A percentile compares a stretch with the other conserved stretches of the same genome.
phyloP scores from a whole-genome alignment of 140 eudicot genomes.

The Anethum foeniculum region DNA sequence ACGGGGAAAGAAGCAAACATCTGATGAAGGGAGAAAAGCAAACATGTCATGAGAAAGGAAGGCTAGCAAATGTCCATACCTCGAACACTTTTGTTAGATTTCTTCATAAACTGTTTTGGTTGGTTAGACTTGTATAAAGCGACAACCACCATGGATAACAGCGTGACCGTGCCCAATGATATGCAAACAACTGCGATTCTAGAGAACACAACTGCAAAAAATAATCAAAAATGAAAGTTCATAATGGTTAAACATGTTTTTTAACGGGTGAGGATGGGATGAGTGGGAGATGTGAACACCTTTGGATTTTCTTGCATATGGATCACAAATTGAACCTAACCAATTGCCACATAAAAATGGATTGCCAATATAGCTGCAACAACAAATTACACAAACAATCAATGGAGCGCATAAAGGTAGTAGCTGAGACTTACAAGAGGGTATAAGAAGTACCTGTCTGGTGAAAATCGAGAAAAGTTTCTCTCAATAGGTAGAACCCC shows the following conservation, averaged over 20 bases:
- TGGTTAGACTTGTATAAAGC: slow-evolving; percentile 52
- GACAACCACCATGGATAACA: slow-evolving; percentile 54
- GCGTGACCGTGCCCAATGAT: slow-evolving; percentile 46
- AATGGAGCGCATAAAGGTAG: background rate
- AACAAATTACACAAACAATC: slow-evolving; percentile 2
- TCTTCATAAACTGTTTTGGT: slow-evolving; percentile 31
- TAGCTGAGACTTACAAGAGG: background rate
- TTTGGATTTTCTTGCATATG: slow-evolving; percentile 46
- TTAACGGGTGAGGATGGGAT: background rate
- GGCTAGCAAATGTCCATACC: slow-evolving; percentile 28
- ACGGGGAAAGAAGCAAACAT: background rate
- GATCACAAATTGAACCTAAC: slow-evolving; percentile 74
- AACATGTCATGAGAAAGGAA: background rate
- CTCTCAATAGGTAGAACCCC: slow-evolving; percentile 53
- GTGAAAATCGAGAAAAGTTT: slow-evolving; percentile 66
- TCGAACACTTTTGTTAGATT: slow-evolving; percentile 39
- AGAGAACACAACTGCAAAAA: slow-evolving; percentile 48
- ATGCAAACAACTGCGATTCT: slow-evolving; percentile 54
- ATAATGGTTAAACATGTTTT: background rate
- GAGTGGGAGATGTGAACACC: slow-evolving; percentile 22
- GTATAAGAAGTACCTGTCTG: slow-evolving; percentile 46
- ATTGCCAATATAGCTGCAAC: slow-evolving; percentile 69
- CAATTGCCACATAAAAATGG: slow-evolving; percentile 77
- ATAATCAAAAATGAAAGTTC: background rate
- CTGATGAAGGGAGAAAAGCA: background rate